These are phyloP conservation scores for Suillus tomentosus DNA, from an alignment of 768 basidiomycete genomes.

Conservation along the genomic window DNA sequence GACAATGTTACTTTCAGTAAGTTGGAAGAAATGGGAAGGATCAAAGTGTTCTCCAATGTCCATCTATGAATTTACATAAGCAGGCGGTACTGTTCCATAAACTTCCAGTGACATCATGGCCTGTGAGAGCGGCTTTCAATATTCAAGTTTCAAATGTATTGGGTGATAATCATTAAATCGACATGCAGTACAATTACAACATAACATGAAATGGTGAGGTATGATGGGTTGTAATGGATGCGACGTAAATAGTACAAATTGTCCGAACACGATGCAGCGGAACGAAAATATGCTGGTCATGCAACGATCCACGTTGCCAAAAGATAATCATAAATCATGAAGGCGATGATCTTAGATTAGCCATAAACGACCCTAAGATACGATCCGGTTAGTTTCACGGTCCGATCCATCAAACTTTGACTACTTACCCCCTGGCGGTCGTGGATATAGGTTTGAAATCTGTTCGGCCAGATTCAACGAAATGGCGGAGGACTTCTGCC, in stretches of 20 bases:
- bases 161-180: slow-evolving; percentile 22
- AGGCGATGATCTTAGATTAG: slow-evolving; percentile 25
- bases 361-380: slow-evolving; percentile 44
- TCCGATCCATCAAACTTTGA: slow-evolving; percentile 7
- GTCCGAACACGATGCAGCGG: slow-evolving; percentile 27
- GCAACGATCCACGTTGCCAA: slow-evolving; percentile 35
- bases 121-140: background rate
- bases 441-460: slow-evolving; percentile 87
- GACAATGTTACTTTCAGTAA: slow-evolving; percentile 2
- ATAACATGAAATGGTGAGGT: slow-evolving; percentile 20
- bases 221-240: slow-evolving; percentile 23
- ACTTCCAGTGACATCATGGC: slow-evolving; percentile 2
- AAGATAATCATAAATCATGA: slow-evolving; percentile 13
- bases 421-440: slow-evolving; percentile 66
- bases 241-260: slow-evolving; percentile 25
- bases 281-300: slow-evolving; percentile 15
- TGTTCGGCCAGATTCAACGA: slow-evolving; percentile 68
- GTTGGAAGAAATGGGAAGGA: background rate
- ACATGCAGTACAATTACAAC: slow-evolving; percentile 25
- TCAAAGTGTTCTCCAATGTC: background rate
- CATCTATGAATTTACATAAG: slow-evolving; percentile 5
- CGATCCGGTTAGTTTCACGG: slow-evolving; percentile 14
- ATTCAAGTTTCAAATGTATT: background rate
- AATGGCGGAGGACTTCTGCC: slow-evolving; percentile 66
- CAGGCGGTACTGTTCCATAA: background rate